A percentile compares a stretch with the other conserved stretches of the same genome.
These are phyloP conservation scores for Suillus occidentalis DNA, from an alignment of 768 basidiomycete genomes.

Conservation along the genomic window DNA sequence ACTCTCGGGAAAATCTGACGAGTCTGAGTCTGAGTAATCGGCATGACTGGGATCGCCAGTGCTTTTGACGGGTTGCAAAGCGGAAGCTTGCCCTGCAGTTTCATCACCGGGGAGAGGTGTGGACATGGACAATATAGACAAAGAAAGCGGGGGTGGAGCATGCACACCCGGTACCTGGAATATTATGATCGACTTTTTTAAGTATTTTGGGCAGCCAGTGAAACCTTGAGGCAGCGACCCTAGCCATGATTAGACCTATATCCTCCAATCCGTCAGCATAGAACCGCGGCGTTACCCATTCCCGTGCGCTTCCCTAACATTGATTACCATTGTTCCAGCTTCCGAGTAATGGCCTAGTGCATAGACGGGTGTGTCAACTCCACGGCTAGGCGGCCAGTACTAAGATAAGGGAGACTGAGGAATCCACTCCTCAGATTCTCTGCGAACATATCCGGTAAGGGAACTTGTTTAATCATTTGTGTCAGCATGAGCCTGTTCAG, in stretches of 20 bases:
- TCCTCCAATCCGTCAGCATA: too few relatives aligned
- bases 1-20: constrained; percentile 21
- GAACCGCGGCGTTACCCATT: too few relatives aligned
- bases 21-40: background rate
- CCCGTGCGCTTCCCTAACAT: background rate
- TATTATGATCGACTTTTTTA: background rate
- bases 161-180: background rate
- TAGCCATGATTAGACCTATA: background rate
- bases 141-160: too few relatives aligned
- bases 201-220: background rate
- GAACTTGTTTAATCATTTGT: background rate
- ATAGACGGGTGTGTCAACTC: background rate
- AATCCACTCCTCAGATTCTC: background rate
- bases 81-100: too few relatives aligned
- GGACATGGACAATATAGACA: background rate
- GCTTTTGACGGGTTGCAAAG: background rate
- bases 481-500: background rate
- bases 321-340: background rate
- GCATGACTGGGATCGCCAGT: background rate
- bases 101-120: background rate
- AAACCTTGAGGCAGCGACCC: background rate
- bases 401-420: too few relatives aligned
- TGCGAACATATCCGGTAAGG: background rate
- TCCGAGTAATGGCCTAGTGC: background rate
- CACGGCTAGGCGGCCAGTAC: background rate